Conservation (phyloP, 2,329 filamentous ascomycete genomes). For the Zymoseptoria passerinii region DNA sequence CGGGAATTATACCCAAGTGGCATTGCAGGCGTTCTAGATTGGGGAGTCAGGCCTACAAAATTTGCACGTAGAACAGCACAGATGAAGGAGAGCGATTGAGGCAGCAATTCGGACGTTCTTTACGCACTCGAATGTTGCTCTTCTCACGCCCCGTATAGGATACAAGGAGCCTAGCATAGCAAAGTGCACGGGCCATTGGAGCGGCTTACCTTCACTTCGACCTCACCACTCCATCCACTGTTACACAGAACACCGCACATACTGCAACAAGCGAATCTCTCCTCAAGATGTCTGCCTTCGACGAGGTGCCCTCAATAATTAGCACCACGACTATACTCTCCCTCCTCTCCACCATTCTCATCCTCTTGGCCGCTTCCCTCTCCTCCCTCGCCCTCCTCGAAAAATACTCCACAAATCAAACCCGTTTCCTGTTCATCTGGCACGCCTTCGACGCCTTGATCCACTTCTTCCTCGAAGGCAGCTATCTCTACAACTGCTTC, state of each 20-base stretch:
- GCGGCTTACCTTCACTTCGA: neutral
- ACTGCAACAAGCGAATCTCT: neutral
- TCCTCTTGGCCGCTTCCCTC: slow-evolving; percentile 47
- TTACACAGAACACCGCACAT: neutral
- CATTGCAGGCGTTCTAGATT: neutral
- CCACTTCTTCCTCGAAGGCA: slow-evolving; percentile 84
- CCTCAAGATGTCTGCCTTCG: neutral
- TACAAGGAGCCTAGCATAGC: too few species aligned
- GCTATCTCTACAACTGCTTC: slow-evolving; percentile 91
- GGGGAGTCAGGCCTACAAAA: neutral
- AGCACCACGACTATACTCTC: slow-evolving; percentile 47
- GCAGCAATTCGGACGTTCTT: too few species aligned
- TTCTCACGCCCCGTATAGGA: too few species aligned
- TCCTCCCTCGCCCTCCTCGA: slow-evolving; percentile 46
- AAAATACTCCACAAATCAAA: slow-evolving; percentile 42
- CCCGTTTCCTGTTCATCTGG: slow-evolving; percentile 83
- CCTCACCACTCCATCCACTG: neutral
- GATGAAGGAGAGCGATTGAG: too few species aligned
- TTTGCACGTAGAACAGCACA: too few species aligned
- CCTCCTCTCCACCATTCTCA: slow-evolving; percentile 45
- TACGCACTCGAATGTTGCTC: too few species aligned
- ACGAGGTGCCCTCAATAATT: slow-evolving; percentile 22
- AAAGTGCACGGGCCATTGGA: neutral
- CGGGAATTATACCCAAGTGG: neutral
- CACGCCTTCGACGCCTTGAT: slow-evolving; percentile 88